Percentiles rank a stretch among this genome's conserved stretches.
Conservation (phyloP, 2,329 filamentous ascomycete species). For the Lomentospora prolificans region DNA sequence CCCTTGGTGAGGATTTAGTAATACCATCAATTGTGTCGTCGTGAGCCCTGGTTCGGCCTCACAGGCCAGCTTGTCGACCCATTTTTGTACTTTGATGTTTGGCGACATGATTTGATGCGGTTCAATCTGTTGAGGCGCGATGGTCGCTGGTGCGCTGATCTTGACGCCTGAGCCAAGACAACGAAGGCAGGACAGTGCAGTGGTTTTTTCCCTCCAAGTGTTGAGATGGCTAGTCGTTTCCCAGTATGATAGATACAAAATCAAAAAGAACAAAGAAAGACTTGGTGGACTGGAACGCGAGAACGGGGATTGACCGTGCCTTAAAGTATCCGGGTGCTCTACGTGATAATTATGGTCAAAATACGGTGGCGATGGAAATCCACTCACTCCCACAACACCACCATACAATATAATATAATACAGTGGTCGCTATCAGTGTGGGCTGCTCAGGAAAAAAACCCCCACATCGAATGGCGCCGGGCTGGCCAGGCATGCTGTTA, state of each 20-base stretch:
- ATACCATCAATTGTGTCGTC: slow-evolving; percentile 67
- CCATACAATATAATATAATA: too few species aligned
- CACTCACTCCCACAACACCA: too few species aligned
- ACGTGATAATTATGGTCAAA: too few species aligned
- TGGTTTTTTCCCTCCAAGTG: not conserved
- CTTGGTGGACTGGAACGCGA: not conserved
- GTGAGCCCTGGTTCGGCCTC: slow-evolving; percentile 68
- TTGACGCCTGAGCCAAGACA: not conserved
- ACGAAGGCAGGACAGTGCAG: not conserved
- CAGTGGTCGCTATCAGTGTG: too few species aligned
- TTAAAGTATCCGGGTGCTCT: not conserved
- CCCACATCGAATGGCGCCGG: not conserved
- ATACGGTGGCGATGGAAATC: too few species aligned
- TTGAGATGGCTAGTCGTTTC: not conserved
- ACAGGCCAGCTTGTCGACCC: slow-evolving; percentile 57
- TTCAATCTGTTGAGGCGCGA: not conserved
- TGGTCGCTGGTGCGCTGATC: not conserved
- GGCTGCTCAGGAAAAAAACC: too few species aligned
- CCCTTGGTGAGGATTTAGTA: slow-evolving; percentile 9
- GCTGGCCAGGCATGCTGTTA: not conserved
- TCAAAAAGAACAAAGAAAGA: not conserved
- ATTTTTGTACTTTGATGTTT: slow-evolving; percentile 13
- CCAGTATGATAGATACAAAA: not conserved
- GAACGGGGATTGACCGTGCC: not conserved
- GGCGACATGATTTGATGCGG: not conserved